Evolutionary conservation across 257 asterid species (phyloP).

Genomic region (Scutellaria galericulata): DNA sequence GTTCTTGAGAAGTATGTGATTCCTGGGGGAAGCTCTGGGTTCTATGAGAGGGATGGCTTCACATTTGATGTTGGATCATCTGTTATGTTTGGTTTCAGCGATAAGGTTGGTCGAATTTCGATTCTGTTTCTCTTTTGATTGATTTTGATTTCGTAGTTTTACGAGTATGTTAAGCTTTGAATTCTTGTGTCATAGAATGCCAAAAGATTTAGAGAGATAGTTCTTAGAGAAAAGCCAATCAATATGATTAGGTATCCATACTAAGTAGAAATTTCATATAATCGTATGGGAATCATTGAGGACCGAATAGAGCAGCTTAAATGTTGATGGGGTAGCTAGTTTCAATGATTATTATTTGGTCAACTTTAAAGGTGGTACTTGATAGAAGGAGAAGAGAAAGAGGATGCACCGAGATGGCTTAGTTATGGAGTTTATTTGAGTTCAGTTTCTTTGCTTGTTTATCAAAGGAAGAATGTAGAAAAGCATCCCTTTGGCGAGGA

Average conservation of each 20-base stretch:
- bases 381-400: neutral
- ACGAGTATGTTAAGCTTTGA: neutral
- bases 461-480: neutral
- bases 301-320: neutral
- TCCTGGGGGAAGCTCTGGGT: conserved; percentile 99
- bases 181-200: neutral
- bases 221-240: neutral
- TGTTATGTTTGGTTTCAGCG: conserved; percentile 98
- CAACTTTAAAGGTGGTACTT: neutral
- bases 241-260: neutral
- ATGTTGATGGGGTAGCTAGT: neutral
- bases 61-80: conserved; percentile 97
- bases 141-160: neutral
- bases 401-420: neutral
- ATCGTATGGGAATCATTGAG: neutral
- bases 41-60: conserved; percentile 83
- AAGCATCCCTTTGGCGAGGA: neutral
- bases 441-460: neutral
- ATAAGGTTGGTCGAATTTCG: conserved; percentile 66
- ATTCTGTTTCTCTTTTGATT: neutral
- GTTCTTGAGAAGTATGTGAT: conserved; percentile 93
- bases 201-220: conserved; percentile 10
- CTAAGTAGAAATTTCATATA: neutral
- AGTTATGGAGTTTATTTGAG: conserved; percentile 1
- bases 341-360: neutral